These are phyloP conservation scores for Melocanna baccifera DNA, from an alignment of 176 grass and related monocot genomes.

Conservation along the genomic window DNA sequence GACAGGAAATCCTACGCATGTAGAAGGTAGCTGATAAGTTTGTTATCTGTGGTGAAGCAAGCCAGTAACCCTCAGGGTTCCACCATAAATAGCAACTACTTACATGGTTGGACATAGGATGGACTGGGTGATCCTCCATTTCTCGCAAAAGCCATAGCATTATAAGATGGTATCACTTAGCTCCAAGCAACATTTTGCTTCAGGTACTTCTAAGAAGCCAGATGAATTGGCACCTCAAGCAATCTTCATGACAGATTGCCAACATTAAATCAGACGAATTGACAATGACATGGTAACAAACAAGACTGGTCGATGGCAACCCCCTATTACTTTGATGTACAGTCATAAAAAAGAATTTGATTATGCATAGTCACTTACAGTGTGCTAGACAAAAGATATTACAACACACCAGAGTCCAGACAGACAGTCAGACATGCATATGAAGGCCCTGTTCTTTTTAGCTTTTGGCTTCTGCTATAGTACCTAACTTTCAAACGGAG, in stretches of 20 bases:
- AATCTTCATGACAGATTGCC: slow-evolving; percentile 15
- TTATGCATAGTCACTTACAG: neutral
- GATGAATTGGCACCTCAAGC: slow-evolving; percentile 11
- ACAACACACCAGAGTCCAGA: neutral
- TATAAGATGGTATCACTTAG: slow-evolving; percentile 30
- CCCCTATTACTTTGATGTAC: neutral
- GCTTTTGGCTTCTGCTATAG: too few species aligned
- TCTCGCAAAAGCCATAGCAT: slow-evolving; percentile 22
- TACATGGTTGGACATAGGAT: slow-evolving; percentile 43
- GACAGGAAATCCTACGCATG: slow-evolving; percentile 39
- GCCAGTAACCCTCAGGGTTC: slow-evolving; percentile 31
- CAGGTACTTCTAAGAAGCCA: neutral
- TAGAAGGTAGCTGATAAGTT: slow-evolving; percentile 24
- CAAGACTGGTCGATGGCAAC: neutral
- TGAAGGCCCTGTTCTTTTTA: too few species aligned
- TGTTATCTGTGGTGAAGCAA: slow-evolving; percentile 25
- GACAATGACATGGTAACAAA: neutral
- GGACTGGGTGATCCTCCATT: slow-evolving; percentile 49
- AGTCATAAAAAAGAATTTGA: neutral
- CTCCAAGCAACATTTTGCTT: slow-evolving; percentile 33
- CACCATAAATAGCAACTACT: slow-evolving; percentile 33
- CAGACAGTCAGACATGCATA: neutral
- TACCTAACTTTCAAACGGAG: too few species aligned
- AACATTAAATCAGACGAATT: slow-evolving; percentile 22
- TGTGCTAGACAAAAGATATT: neutral